These are phyloP conservation scores for Casuarina cunninghamiana DNA, from an alignment of 306 rosid genomes.

Conservation along the genomic window DNA sequence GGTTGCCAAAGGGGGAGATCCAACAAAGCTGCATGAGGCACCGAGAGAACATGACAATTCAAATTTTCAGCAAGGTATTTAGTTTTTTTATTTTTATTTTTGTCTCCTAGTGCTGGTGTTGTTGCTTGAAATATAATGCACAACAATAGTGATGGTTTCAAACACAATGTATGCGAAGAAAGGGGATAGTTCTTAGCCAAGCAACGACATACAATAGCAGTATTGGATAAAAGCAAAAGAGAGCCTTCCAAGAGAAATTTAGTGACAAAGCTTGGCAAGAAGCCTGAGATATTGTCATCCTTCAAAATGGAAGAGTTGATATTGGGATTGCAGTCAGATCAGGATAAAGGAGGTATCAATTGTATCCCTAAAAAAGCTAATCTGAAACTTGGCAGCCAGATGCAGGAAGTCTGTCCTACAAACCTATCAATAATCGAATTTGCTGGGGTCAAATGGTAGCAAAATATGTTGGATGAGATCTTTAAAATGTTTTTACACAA, in stretches of 20 bases:
- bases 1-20: constrained; percentile 94
- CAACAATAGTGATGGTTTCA: neutral
- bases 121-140: neutral
- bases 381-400: neutral
- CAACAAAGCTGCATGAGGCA: constrained; percentile 64
- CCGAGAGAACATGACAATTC: constrained; percentile 43
- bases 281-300: neutral
- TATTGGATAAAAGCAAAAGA: neutral
- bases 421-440: neutral
- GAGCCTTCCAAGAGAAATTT: neutral
- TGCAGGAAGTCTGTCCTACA: neutral
- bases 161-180: neutral
- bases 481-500: neutral
- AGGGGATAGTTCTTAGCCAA: neutral
- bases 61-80: constrained; percentile 55
- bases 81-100: no score
- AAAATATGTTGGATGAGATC: neutral
- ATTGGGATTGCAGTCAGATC: neutral
- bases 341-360: neutral
- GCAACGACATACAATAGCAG: neutral
- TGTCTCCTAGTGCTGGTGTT: no score
- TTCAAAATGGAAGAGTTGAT: neutral
- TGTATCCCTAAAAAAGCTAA: neutral
- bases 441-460: neutral
- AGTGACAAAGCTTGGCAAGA: neutral